Base-by-base conservation (phyloP, 345 rosid species). In the Chamaenerion angustifolium region DNA sequence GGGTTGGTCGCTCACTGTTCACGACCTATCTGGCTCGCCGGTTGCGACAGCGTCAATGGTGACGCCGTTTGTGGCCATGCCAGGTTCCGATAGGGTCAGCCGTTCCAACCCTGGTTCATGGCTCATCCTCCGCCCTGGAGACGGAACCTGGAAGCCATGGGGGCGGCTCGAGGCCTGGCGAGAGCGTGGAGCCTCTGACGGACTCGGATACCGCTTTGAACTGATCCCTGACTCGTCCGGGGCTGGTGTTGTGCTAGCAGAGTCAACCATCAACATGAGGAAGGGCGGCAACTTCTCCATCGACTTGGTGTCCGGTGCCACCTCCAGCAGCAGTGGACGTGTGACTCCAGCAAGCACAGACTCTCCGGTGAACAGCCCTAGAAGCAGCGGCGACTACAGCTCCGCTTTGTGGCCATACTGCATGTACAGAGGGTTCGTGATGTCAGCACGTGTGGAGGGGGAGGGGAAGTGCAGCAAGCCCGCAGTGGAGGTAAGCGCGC, bases 121-220 rank as follows among this genome's bases (percentile, higher is more conserved):
- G 97, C 92, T 88, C 19, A 80, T 85, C 48, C 78, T 88, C 53
- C 87, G 95, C 8, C 93, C 87, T 0, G 83, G 93, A 0, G 83
- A 73, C 41, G 73, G 80, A 23, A 82, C 89, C 11, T 88, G 93
- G 97, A 82, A 81, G 53, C 95, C 95, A 0, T 88, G 95, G 97
- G 97, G 89, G 0, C 68, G 93, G 3, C 88, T 88, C 8, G 89
- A 88, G 70, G 95, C 97, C 1, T 88, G 95, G 95, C 81, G 97
- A 15, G 95, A 85, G 71, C 93, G 87, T 0, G 89, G 87, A 6
- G 56, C 79, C 3, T 69, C 81, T 0, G 80, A 78, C 10, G 84
- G 87, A 0, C 80, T 88, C 0, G 97, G 95, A 1, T 82, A 76
- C 55, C 78, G 95, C 31, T 85, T 88, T 13, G 85, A 80, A 61